Evolutionary conservation across 2,329 filamentous ascomycete genomes (phyloP).

Genomic region (Fusarium agapanthi): DNA sequence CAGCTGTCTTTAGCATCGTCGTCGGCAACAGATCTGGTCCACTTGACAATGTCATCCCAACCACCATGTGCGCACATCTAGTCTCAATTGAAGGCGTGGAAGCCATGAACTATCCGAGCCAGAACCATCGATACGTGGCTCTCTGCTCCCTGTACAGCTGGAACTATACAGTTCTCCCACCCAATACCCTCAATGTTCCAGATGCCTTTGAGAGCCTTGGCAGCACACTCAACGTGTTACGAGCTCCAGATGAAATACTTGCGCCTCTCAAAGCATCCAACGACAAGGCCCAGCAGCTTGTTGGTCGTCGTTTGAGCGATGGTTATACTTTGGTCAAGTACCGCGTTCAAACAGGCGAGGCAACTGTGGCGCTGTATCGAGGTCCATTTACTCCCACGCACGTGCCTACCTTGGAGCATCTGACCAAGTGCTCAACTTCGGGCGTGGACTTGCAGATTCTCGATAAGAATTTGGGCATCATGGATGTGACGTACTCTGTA

Average conservation of each 20-base stretch:
- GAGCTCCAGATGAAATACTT: conserved; percentile 2
- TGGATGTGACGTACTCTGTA: conserved; percentile 54
- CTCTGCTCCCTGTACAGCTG: conserved; percentile 52
- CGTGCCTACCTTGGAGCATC: background rate
- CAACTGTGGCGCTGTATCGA: background rate
- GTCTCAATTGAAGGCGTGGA: conserved; percentile 50
- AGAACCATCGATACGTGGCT: conserved; percentile 37
- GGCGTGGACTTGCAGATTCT: conserved; percentile 51
- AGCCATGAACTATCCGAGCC: conserved; percentile 33
- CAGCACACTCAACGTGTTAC: conserved; percentile 8
- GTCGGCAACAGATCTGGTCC: conserved; percentile 48
- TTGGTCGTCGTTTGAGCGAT: conserved; percentile 41
- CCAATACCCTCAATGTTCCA: conserved; percentile 45
- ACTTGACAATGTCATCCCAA: conserved; percentile 37
- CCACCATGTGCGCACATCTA: conserved; percentile 47
- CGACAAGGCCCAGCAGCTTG: background rate
- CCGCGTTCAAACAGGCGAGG: background rate
- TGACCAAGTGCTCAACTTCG: conserved; percentile 43
- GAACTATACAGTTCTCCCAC: conserved; percentile 50
- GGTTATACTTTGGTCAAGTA: conserved; percentile 49
- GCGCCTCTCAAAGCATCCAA: background rate
- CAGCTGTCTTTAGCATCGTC: conserved; percentile 45
- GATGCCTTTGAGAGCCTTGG: conserved; percentile 45
- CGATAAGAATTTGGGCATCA: conserved; percentile 49
- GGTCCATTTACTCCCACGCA: background rate